These are phyloP conservation scores for Ananas comosus DNA, from an alignment of 176 grass and related monocot genomes.

Conservation along the genomic window DNA sequence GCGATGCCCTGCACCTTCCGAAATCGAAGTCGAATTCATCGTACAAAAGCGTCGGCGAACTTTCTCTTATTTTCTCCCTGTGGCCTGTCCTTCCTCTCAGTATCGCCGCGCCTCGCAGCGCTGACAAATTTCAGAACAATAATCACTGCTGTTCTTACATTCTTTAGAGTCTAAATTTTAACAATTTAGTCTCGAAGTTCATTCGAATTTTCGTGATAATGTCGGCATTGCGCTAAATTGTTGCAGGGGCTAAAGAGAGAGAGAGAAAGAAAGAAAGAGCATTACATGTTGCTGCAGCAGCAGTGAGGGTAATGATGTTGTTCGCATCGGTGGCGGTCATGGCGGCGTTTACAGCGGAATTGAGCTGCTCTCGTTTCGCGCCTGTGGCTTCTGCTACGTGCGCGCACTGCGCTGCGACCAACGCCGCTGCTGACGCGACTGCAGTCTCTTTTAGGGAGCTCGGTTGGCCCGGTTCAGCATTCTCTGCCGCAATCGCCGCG, in stretches of 20 bases:
- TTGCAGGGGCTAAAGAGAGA: too few species aligned
- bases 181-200: too few species aligned
- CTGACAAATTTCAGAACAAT: slow-evolving; percentile 23
- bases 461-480: slow-evolving; percentile 21
- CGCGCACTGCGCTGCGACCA: slow-evolving; percentile 78
- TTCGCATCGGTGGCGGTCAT: slow-evolving; percentile 61
- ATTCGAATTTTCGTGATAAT: too few species aligned
- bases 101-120: slow-evolving; percentile 67
- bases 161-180: too few species aligned
- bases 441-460: slow-evolving; percentile 47
- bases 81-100: slow-evolving; percentile 49
- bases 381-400: slow-evolving; percentile 80
- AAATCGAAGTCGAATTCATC: slow-evolving; percentile 79
- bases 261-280: background rate
- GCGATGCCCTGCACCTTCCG: slow-evolving; percentile 53
- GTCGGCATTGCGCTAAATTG: too few species aligned
- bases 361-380: slow-evolving; percentile 63
- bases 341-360: slow-evolving; percentile 51
- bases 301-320: slow-evolving; percentile 89
- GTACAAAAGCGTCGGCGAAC: slow-evolving; percentile 34
- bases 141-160: background rate
- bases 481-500: slow-evolving; percentile 71
- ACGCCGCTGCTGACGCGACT: slow-evolving; percentile 63
- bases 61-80: slow-evolving; percentile 28
- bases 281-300: slow-evolving; percentile 85